Evolutionary conservation across 169 alveolate species (phyloP).

Genomic region (Plasmodium adleri): DNA sequence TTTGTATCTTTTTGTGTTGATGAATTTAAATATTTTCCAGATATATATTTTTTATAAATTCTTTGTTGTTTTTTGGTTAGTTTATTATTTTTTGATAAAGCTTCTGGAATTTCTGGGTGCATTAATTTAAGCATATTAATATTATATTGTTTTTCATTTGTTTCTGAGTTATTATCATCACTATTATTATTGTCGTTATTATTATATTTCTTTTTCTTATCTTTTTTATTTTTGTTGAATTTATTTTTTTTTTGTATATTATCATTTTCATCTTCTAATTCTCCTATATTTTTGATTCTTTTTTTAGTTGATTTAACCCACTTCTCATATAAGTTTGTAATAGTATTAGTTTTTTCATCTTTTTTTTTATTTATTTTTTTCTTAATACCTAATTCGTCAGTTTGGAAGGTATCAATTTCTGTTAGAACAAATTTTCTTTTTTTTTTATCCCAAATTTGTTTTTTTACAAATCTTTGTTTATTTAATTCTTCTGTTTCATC

Average conservation of each 20-base stretch:
- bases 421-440: slow-evolving; percentile 74
- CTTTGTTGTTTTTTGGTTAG: slow-evolving; percentile 79
- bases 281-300: slow-evolving; percentile 81
- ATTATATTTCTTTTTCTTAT: neutral
- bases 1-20: neutral
- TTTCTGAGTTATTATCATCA: neutral
- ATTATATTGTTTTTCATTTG: slow-evolving; percentile 4
- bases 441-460: slow-evolving; percentile 77
- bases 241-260: neutral
- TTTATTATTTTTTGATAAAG: slow-evolving; percentile 71
- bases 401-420: slow-evolving; percentile 63
- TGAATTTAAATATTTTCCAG: slow-evolving; percentile 33
- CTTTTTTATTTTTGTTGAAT: neutral
- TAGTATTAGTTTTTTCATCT: slow-evolving; percentile 17
- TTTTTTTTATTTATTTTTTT: slow-evolving; percentile 47
- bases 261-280: slow-evolving; percentile 72
- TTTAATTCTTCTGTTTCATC: slow-evolving; percentile 81
- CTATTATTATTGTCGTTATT: neutral
- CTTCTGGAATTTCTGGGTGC: slow-evolving; percentile 79
- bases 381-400: neutral
- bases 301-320: slow-evolving; percentile 81
- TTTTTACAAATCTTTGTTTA: slow-evolving; percentile 75
- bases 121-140: slow-evolving; percentile 21
- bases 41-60: slow-evolving; percentile 53
- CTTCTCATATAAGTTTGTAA: slow-evolving; percentile 77